A percentile compares a stretch with the other conserved stretches of the same genome.
These are phyloP conservation scores for Trametes villosa DNA, from an alignment of 768 basidiomycete species.

Conservation along the genomic window DNA sequence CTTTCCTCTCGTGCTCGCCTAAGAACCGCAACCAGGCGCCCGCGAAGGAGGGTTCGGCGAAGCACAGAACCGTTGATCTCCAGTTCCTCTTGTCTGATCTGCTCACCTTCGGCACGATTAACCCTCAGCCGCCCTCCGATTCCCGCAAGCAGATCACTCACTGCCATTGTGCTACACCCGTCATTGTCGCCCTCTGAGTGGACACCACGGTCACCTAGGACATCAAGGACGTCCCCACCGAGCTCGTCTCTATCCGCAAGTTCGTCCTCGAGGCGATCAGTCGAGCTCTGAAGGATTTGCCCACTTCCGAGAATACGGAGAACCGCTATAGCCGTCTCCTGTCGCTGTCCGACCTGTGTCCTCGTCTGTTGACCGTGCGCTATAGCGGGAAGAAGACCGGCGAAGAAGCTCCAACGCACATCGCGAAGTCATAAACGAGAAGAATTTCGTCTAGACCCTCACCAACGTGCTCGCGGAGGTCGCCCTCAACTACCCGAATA, in stretches of 20 bases:
- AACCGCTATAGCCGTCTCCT: conserved; percentile 86
- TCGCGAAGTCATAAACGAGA: conserved; percentile 99
- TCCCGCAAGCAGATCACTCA: conserved; percentile 61
- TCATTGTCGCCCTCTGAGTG: conserved; percentile 91
- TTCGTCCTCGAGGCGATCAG: conserved; percentile 89
- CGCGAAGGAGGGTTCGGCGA: conserved; percentile 65
- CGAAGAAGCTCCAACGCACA: conserved; percentile 79
- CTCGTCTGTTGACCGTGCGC: conserved; percentile 83
- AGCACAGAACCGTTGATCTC: conserved; percentile 66
- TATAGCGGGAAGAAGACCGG: conserved; percentile 58
- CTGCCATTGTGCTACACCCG: conserved; percentile 87
- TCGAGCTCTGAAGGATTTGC: conserved; percentile 82
- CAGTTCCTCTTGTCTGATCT: conserved; percentile 85
- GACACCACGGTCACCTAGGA: conserved; percentile 72
- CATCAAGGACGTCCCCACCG: conserved; percentile 74
- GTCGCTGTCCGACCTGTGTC: conserved; percentile 84
- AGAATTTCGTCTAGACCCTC: conserved; percentile 88
- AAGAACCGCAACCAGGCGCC: conserved; percentile 63
- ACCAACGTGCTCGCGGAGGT: conserved; percentile 90
- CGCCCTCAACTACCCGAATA: conserved; percentile 94
- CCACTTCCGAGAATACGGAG: conserved; percentile 59
- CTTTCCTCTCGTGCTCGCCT: conserved; percentile 79
- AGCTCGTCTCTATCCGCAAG: conserved; percentile 89
- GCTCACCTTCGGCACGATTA: conserved; percentile 75
- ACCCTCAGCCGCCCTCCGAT: conserved; percentile 59